These are phyloP conservation scores for Ostreobium quekettii DNA, from an alignment of 139 green algal genomes.

Conservation along the genomic window DNA sequence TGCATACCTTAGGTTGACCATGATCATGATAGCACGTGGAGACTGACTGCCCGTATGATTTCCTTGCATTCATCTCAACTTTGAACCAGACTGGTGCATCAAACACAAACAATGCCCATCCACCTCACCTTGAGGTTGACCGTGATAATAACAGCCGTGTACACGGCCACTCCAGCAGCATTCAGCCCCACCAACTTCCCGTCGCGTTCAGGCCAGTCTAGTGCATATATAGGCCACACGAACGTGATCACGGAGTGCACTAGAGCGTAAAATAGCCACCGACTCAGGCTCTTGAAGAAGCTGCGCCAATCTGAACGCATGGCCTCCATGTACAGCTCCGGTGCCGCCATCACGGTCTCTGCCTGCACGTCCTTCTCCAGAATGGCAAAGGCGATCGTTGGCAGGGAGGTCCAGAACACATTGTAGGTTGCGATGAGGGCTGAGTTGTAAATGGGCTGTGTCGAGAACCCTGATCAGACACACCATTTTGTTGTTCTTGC, in stretches of 20 bases:
- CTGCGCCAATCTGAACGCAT: constrained; percentile 19
- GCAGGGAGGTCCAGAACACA: constrained; percentile 65
- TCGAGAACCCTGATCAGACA: constrained; percentile 63
- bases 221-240: constrained; percentile 45
- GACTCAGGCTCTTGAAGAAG: constrained; percentile 28
- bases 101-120: too few relatives aligned
- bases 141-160: constrained; percentile 41
- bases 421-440: constrained; percentile 53
- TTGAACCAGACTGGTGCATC: too few relatives aligned
- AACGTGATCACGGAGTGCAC: constrained; percentile 51
- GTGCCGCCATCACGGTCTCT: constrained; percentile 32
- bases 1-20: too few relatives aligned
- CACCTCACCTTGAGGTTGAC: constrained; percentile 58
- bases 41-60: too few relatives aligned
- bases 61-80: too few relatives aligned
- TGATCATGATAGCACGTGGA: too few relatives aligned
- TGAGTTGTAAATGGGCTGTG: constrained; percentile 39
- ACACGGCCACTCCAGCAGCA: constrained; percentile 41
- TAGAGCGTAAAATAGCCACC: constrained; percentile 23
- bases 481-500: too few relatives aligned
- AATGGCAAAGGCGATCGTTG: constrained; percentile 72
- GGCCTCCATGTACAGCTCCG: constrained; percentile 43
- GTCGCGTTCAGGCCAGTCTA: constrained; percentile 26
- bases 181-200: constrained; percentile 27
- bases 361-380: constrained; percentile 54